Conservation (phyloP, 208 protist species). For the Wallacemonas sp. region DNA sequence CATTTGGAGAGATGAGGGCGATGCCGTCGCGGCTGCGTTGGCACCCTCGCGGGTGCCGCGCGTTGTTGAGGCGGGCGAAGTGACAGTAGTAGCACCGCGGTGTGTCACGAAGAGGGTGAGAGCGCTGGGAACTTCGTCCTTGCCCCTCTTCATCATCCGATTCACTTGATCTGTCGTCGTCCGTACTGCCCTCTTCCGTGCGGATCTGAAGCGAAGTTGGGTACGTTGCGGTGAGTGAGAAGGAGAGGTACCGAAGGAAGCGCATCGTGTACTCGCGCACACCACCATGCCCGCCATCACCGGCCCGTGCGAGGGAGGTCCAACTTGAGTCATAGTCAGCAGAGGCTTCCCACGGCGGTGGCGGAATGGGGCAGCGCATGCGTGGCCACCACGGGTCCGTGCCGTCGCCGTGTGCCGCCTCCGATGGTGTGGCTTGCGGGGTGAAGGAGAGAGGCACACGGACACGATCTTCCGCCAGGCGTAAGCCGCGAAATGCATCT, state of each 20-base stretch:
- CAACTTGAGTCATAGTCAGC: constrained; percentile 13
- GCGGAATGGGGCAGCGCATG: constrained; percentile 22
- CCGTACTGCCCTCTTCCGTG: neutral
- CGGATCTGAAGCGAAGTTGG: constrained; percentile 1
- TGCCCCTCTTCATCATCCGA: too few relatives aligned
- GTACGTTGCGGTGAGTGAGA: constrained; percentile 11
- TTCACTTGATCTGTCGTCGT: neutral
- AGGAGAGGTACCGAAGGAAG: constrained; percentile 20
- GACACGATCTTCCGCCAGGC: neutral
- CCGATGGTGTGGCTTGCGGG: neutral
- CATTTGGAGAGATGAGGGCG: constrained; percentile 7
- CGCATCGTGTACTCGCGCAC: constrained; percentile 22
- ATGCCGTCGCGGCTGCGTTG: constrained; percentile 8
- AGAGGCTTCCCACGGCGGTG: constrained; percentile 15
- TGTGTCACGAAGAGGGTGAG: neutral
- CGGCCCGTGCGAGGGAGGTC: constrained; percentile 12
- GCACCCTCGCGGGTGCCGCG: constrained; percentile 3
- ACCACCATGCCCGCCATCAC: constrained; percentile 22
- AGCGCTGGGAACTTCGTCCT: too few relatives aligned
- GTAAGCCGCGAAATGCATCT: neutral
- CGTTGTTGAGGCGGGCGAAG: constrained; percentile 4
- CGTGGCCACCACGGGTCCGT: constrained; percentile 4
- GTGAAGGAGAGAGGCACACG: neutral
- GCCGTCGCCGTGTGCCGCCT: neutral
- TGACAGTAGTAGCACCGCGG: constrained; percentile 5